Evolutionary conservation across 495 filamentous ascomycete genomes (phyloP).

Genomic region (Extremus antarcticus): DNA sequence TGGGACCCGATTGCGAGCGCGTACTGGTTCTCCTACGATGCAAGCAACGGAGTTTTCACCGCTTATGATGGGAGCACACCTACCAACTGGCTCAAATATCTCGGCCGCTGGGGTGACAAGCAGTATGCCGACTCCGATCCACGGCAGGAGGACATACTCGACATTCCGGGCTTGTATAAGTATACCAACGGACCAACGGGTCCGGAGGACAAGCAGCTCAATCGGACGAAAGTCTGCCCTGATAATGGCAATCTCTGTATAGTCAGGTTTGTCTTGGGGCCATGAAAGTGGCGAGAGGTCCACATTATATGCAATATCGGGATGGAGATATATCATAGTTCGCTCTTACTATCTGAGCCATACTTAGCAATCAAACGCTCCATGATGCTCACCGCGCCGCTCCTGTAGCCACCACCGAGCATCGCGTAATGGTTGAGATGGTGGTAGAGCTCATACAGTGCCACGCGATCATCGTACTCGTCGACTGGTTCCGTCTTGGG

Average conservation of each 20-base stretch:
- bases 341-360: slow-evolving; percentile 21
- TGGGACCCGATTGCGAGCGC: slow-evolving; percentile 59
- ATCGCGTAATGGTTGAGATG: slow-evolving; percentile 81
- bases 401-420: slow-evolving; percentile 67
- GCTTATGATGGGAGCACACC: slow-evolving; percentile 56
- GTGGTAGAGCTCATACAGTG: slow-evolving; percentile 77
- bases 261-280: slow-evolving; percentile 2
- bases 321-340: slow-evolving; percentile 3
- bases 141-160: slow-evolving; percentile 55
- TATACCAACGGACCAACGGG: slow-evolving; percentile 84
- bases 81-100: slow-evolving; percentile 79
- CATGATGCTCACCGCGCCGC: slow-evolving; percentile 67
- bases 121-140: slow-evolving; percentile 65
- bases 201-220: slow-evolving; percentile 59
- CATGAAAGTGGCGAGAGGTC: slow-evolving; percentile 1
- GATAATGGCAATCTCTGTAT: slow-evolving; percentile 15
- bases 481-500: slow-evolving; percentile 70
- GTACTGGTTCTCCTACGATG: slow-evolving; percentile 45
- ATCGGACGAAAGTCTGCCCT: slow-evolving; percentile 17
- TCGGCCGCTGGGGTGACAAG: slow-evolving; percentile 90
- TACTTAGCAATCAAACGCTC: slow-evolving; percentile 59
- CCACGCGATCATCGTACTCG: slow-evolving; percentile 73
- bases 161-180: slow-evolving; percentile 76
- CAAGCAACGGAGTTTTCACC: slow-evolving; percentile 45
- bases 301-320: background rate